These are phyloP conservation scores for Phlebiopsis gigantea DNA, from an alignment of 768 basidiomycete species.

Conservation along the genomic window DNA sequence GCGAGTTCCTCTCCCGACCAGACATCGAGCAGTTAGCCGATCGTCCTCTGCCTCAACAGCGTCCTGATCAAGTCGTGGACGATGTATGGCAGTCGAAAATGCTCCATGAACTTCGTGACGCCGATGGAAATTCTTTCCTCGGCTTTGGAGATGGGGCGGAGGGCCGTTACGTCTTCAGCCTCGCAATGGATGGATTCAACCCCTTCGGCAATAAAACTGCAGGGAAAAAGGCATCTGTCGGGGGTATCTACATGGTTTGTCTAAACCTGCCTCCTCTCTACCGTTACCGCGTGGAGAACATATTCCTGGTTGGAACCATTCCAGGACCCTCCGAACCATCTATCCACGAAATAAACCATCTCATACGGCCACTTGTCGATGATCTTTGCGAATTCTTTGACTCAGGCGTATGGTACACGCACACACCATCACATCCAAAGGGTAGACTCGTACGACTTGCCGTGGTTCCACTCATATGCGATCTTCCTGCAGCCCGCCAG, in stretches of 20 bases:
- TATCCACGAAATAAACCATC: constrained; percentile 30
- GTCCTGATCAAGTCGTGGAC: no score
- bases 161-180: constrained; percentile 10
- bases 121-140: no score
- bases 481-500: constrained; percentile 31
- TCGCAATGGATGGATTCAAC: constrained; percentile 12
- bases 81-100: no score
- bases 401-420: constrained; percentile 25
- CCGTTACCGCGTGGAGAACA: no score
- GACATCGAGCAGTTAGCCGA: no score
- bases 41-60: no score
- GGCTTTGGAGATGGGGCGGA: no score
- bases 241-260: constrained; percentile 16
- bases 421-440: constrained; percentile 16
- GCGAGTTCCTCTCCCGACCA: no score
- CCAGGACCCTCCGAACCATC: background rate
- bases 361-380: constrained; percentile 32
- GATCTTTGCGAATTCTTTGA: constrained; percentile 31
- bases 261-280: background rate
- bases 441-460: constrained; percentile 26
- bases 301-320: no score
- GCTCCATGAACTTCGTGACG: no score
- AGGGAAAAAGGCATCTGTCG: background rate
- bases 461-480: constrained; percentile 31
- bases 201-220: constrained; percentile 7